A percentile compares a stretch with the other conserved stretches of the same genome.
Evolutionary conservation across 1,284 basidiomycete species (phyloP).

Genomic region (Xerocomus amazonicus): DNA sequence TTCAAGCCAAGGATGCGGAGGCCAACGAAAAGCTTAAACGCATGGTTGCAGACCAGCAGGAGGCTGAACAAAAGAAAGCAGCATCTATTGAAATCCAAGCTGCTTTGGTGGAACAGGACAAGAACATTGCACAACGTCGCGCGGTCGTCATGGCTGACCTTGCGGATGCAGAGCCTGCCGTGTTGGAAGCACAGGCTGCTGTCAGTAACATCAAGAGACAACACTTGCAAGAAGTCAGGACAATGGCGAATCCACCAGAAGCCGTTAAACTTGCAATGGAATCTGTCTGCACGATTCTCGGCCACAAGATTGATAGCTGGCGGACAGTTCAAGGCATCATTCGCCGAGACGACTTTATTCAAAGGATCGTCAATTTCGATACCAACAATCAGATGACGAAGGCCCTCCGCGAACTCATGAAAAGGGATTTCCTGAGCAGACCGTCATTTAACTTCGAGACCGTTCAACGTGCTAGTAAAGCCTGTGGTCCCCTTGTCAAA

Average conservation of each 20-base stretch:
- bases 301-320: slow-evolving; percentile 97
- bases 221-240: slow-evolving; percentile 95
- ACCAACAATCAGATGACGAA: slow-evolving; percentile 91
- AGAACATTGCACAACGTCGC: slow-evolving; percentile 83
- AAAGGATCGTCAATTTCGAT: slow-evolving; percentile 96
- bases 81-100: slow-evolving; percentile 96
- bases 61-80: slow-evolving; percentile 96
- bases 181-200: slow-evolving; percentile 90
- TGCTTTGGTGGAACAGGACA: slow-evolving; percentile 88
- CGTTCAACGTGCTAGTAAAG: slow-evolving; percentile 93
- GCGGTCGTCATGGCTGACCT: slow-evolving; percentile 93
- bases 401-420: slow-evolving; percentile 87
- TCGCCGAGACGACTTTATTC: slow-evolving; percentile 96
- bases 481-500: slow-evolving; percentile 97
- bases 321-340: slow-evolving; percentile 95
- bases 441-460: slow-evolving; percentile 95
- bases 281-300: slow-evolving; percentile 96
- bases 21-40: slow-evolving; percentile 97
- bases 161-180: slow-evolving; percentile 97
- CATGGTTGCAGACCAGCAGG: slow-evolving; percentile 98
- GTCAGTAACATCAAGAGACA: slow-evolving; percentile 98
- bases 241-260: slow-evolving; percentile 98
- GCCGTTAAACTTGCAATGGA: slow-evolving; percentile 99
- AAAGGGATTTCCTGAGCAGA: slow-evolving; percentile 87
- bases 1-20: slow-evolving; percentile 90